Evolutionary conservation across 1,139 yeast species (phyloP).

Genomic region (Blastobotrys elegans): DNA sequence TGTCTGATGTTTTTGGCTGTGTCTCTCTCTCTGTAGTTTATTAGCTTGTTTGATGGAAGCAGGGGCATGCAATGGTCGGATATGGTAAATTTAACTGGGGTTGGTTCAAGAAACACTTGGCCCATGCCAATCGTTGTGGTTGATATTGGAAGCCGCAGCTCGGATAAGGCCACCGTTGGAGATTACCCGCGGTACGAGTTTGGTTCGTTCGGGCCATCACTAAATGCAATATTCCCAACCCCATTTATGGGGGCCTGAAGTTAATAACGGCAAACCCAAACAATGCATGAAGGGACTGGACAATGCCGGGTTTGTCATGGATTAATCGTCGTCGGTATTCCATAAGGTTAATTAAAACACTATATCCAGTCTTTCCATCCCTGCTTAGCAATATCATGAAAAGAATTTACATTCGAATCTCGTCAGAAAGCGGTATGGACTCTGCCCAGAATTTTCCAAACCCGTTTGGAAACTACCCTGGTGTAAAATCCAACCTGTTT

Average conservation of each 20-base stretch:
- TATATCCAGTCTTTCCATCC: not conserved
- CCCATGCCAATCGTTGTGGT: conserved; percentile 83
- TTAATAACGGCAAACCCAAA: conserved; percentile 57
- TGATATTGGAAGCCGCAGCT: conserved; percentile 67
- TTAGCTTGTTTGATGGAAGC: conserved; percentile 48
- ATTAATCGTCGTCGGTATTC: conserved; percentile 73
- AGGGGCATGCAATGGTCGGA: conserved; percentile 64
- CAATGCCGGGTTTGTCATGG: conserved; percentile 69
- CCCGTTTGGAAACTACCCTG: no score
- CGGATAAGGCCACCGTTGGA: not conserved
- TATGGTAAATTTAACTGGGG: conserved; percentile 47
- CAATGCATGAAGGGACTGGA: conserved; percentile 62
- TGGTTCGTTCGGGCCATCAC: conserved; percentile 84
- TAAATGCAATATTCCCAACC: conserved; percentile 60
- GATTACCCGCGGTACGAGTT: conserved; percentile 78
- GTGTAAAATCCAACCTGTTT: no score
- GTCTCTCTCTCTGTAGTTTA: conserved; percentile 68
- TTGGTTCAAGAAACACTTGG: conserved; percentile 52
- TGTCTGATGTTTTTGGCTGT: conserved; percentile 89
- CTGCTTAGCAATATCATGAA: not conserved
- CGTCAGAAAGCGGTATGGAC: conserved; percentile 44
- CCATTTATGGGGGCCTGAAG: conserved; percentile 71
- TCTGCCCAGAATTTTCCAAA: conserved; percentile 65
- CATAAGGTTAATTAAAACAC: conserved; percentile 44
- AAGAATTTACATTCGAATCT: conserved; percentile 2